Conservation (phyloP, 1,284 basidiomycete species). For the Ganoderma meredithae region DNA sequence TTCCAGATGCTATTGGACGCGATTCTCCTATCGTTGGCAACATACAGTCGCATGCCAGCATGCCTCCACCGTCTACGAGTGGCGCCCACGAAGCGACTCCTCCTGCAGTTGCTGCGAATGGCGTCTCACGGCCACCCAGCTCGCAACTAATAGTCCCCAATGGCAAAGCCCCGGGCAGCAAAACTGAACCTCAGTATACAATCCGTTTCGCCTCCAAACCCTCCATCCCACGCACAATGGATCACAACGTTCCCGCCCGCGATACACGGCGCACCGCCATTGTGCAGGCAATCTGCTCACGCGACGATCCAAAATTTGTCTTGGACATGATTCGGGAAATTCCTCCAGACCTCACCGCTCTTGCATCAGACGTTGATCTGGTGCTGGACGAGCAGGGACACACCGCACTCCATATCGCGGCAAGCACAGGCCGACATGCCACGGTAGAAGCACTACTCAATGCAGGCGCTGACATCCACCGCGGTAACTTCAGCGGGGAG, state of each 20-base stretch:
- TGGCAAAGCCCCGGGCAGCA: slow-evolving; percentile 33
- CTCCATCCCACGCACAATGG: slow-evolving; percentile 60
- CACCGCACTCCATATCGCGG: slow-evolving; percentile 93
- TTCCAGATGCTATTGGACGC: slow-evolving; percentile 28
- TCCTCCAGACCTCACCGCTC: slow-evolving; percentile 52
- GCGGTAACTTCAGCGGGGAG: slow-evolving; percentile 94
- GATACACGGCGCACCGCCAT: slow-evolving; percentile 68
- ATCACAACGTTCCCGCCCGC: slow-evolving; percentile 64
- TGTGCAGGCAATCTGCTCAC: slow-evolving; percentile 68
- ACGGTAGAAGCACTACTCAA: slow-evolving; percentile 74
- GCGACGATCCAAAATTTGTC: slow-evolving; percentile 69
- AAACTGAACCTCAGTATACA: slow-evolving; percentile 41
- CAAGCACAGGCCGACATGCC: slow-evolving; percentile 80
- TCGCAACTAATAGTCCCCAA: slow-evolving; percentile 32
- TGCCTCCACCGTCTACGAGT: slow-evolving; percentile 29
- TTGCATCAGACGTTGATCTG: slow-evolving; percentile 70
- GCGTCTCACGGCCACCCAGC: slow-evolving; percentile 35
- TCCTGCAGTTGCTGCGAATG: slow-evolving; percentile 20
- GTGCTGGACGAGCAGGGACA: slow-evolving; percentile 95
- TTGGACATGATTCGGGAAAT: slow-evolving; percentile 73
- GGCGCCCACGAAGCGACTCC: slow-evolving; percentile 21
- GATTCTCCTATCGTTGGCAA: slow-evolving; percentile 20
- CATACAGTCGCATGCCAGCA: slow-evolving; percentile 29
- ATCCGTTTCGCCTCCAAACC: slow-evolving; percentile 78
- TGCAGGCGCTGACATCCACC: slow-evolving; percentile 84